phyloP scores from a whole-genome alignment of 495 filamentous ascomycete species.

The Aspergillus sparsus region DNA sequence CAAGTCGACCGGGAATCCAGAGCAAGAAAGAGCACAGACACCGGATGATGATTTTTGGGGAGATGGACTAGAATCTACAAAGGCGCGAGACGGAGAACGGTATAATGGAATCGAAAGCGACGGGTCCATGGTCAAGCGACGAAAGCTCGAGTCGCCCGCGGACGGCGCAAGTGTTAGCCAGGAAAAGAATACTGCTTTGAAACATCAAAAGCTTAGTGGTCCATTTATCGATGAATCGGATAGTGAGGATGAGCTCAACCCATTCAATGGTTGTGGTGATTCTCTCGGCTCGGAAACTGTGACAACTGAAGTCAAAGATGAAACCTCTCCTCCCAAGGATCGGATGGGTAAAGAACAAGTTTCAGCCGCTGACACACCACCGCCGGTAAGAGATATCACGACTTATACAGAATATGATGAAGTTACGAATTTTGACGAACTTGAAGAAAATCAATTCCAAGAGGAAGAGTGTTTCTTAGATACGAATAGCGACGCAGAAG shows the following conservation, averaged over 20 bases:
- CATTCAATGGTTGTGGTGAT: slow-evolving; percentile 27
- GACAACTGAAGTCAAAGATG: slow-evolving; percentile 5
- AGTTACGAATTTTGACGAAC: slow-evolving; percentile 69
- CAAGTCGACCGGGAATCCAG: neutral
- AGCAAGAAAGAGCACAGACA: slow-evolving; percentile 26
- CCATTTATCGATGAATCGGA: slow-evolving; percentile 72
- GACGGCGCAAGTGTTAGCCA: slow-evolving; percentile 12
- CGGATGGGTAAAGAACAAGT: slow-evolving; percentile 54
- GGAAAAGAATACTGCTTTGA: slow-evolving; percentile 24
- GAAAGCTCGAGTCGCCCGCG: slow-evolving; percentile 39
- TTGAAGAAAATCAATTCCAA: slow-evolving; percentile 53
- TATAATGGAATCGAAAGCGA: slow-evolving; percentile 30
- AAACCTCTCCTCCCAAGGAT: slow-evolving; percentile 30
- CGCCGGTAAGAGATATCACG: slow-evolving; percentile 59
- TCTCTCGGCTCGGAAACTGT: neutral
- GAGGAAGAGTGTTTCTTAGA: slow-evolving; percentile 46
- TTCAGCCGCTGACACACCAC: slow-evolving; percentile 29
- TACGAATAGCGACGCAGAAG: slow-evolving; percentile 33
- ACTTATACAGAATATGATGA: slow-evolving; percentile 58
- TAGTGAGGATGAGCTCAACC: slow-evolving; percentile 56
- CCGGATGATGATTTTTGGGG: slow-evolving; percentile 45
- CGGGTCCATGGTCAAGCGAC: slow-evolving; percentile 37
- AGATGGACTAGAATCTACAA: slow-evolving; percentile 26
- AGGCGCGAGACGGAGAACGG: slow-evolving; percentile 21
- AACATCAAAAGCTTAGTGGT: slow-evolving; percentile 34